A percentile compares a stretch with the other conserved stretches of the same genome.
These are phyloP conservation scores for Penicillium digitatum DNA, from an alignment of 2,329 filamentous ascomycete genomes.

Conservation along the genomic window DNA sequence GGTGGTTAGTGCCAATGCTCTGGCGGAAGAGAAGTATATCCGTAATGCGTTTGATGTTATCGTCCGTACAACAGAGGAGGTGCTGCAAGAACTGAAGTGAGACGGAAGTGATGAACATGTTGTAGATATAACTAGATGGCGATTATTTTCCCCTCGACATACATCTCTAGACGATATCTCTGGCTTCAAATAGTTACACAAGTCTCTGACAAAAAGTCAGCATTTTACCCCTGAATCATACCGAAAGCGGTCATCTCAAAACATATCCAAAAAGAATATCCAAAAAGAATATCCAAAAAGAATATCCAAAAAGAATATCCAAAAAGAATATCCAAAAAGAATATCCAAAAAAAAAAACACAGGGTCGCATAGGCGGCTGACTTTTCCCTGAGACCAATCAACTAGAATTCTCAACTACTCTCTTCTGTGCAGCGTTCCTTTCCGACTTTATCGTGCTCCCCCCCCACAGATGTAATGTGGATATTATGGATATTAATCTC, in stretches of 20 bases:
- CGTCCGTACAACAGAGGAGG: constrained; percentile 59
- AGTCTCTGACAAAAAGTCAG: no score
- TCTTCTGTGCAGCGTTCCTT: background rate
- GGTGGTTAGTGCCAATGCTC: constrained; percentile 68
- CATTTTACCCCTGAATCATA: no score
- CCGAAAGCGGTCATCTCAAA: no score
- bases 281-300: no score
- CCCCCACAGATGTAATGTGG: constrained; percentile 1
- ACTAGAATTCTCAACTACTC: background rate
- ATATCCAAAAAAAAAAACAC: no score
- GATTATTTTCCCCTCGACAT: background rate
- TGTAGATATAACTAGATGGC: background rate
- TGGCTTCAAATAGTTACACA: no score
- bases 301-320: no score
- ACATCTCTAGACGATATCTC: background rate
- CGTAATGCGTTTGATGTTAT: constrained; percentile 70
- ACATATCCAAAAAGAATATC: no score
- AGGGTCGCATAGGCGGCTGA: no score
- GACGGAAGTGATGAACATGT: background rate
- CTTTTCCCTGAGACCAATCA: background rate
- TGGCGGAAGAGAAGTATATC: constrained; percentile 69
- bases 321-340: no score
- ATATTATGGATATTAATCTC: background rate
- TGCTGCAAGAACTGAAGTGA: constrained; percentile 25
- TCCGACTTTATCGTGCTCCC: background rate